Conservation (phyloP, 345 rosid species). For the Kandelia obovata region DNA sequence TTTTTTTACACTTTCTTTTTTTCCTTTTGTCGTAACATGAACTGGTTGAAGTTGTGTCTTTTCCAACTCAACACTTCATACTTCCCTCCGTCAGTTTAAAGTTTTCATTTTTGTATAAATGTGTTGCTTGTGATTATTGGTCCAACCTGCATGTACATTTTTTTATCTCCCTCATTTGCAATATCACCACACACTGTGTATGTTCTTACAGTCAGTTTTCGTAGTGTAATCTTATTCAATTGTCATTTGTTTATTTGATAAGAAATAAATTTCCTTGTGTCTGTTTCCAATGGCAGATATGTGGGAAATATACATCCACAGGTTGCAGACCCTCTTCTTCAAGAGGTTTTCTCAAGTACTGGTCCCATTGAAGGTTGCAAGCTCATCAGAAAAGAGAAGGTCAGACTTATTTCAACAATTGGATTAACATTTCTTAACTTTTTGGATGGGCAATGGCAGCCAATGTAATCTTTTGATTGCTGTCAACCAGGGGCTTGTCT, state of each 20-base stretch:
- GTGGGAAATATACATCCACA: conserved; percentile 34
- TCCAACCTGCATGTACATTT: background rate
- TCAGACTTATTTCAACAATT: conserved; percentile 7
- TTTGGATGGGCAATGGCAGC: background rate
- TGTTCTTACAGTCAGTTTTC: background rate
- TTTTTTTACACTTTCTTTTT: background rate
- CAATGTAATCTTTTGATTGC: background rate
- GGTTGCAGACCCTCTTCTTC: conserved; percentile 29
- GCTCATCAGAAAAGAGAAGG: conserved; percentile 33
- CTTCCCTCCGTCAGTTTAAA: background rate
- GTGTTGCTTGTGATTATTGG: no score
- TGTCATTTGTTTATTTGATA: background rate
- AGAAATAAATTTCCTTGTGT: no score
- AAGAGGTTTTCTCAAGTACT: conserved; percentile 25
- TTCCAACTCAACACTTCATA: no score
- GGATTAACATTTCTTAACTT: background rate
- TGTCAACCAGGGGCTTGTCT: background rate
- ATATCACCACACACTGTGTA: background rate
- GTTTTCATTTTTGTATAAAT: background rate
- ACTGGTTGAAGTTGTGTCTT: background rate
- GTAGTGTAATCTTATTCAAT: background rate
- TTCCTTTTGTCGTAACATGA: no score
- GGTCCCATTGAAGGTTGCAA: conserved; percentile 31
- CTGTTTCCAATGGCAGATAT: conserved; percentile 20
- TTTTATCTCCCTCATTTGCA: background rate